Percentiles rank a stretch among this genome's conserved stretches.
phyloP scores from a whole-genome alignment of 371 early-diverging fungal genomes.

The Batkoa obscura region DNA sequence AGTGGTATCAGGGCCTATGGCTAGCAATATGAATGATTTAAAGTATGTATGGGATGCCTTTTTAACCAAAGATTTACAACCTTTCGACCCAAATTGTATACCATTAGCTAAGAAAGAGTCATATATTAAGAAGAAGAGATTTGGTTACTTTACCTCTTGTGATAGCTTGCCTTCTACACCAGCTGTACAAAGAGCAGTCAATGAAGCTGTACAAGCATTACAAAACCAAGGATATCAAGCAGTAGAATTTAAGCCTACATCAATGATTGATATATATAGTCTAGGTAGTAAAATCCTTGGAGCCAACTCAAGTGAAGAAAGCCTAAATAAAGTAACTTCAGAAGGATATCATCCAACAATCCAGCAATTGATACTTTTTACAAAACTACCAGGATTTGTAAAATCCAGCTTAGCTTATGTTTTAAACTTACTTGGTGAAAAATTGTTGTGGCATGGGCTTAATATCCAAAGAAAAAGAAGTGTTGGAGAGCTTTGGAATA shows the following conservation, averaged over 20 bases:
- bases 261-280: background rate
- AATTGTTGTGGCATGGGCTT: background rate
- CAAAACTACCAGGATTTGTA: background rate
- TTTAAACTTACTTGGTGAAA: background rate
- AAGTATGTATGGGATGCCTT: background rate
- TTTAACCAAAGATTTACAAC: background rate
- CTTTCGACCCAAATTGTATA: background rate
- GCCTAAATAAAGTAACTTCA: background rate
- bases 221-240: background rate
- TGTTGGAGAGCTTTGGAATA: background rate
- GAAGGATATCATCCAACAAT: background rate
- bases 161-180: constrained; percentile 3
- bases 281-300: background rate
- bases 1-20: background rate
- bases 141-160: constrained; percentile 2
- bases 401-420: background rate
- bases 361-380: too few relatives aligned
- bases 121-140: background rate
- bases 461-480: background rate
- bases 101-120: background rate
- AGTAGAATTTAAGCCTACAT: background rate
- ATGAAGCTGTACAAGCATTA: background rate
- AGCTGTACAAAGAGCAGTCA: constrained; percentile 1
- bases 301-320: background rate
- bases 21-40: background rate